phyloP scores from a whole-genome alignment of 371 early-diverging fungal genomes.

The Rhizopus microsporus region DNA sequence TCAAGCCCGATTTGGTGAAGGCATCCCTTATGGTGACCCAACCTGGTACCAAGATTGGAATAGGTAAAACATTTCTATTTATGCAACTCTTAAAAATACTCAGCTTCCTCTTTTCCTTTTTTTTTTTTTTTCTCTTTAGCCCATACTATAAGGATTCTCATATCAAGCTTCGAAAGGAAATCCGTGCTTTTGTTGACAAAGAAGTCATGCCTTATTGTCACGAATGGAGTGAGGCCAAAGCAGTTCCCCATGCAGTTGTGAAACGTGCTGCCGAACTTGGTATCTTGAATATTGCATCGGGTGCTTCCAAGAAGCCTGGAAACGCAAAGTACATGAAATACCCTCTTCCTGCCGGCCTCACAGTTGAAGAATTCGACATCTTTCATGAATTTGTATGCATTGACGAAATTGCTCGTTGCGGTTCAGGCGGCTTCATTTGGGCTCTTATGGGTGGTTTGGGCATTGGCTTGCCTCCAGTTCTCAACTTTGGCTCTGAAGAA shows the following conservation, averaged over 20 bases:
- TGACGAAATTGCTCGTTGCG: conserved; percentile 84
- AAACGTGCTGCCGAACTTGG: conserved; percentile 75
- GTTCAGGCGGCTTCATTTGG: conserved; percentile 87
- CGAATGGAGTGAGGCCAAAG: conserved; percentile 88
- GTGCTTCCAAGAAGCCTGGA: conserved; percentile 50
- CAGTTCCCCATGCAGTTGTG: conserved; percentile 68
- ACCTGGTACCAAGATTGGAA: conserved; percentile 82
- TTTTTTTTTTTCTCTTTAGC: conserved; percentile 26
- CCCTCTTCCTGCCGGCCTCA: conserved; percentile 50
- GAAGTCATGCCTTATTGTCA: conserved; percentile 81
- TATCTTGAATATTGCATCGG: conserved; percentile 62
- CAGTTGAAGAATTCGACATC: conserved; percentile 64
- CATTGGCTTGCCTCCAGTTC: conserved; percentile 79
- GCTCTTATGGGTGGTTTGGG: conserved; percentile 75
- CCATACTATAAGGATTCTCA: conserved; percentile 83
- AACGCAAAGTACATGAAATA: conserved; percentile 21
- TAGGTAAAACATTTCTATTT: conserved; percentile 23
- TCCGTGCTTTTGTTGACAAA: conserved; percentile 78
- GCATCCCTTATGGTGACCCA: conserved; percentile 84
- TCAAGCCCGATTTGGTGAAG: conserved; percentile 68
- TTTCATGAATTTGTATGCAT: conserved; percentile 79
- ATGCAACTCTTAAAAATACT: conserved; percentile 3
- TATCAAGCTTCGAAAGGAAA: conserved; percentile 62
- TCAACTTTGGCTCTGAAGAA: conserved; percentile 72
- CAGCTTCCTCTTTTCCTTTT: not conserved